Base-by-base conservation (phyloP, 2,329 filamentous ascomycete species). In the Penicillium concentricum region DNA sequence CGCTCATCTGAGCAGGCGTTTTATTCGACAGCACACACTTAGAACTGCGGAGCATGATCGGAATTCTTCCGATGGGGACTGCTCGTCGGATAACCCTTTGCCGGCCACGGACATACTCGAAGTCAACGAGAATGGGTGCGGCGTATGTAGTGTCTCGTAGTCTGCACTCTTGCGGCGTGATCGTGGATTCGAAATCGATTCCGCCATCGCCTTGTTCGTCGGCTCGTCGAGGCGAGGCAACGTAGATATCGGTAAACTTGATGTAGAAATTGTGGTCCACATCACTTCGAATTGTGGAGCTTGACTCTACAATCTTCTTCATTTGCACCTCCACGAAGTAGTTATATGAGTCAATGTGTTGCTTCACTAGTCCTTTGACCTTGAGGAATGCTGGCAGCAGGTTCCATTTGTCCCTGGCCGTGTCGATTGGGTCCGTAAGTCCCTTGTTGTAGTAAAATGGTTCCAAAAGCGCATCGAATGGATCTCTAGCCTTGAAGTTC, bases 311-410 rank as follows among this genome's bases (percentile, higher is more conserved):
- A 66, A 99, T 99, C 68, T 97, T 92, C 78, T 96, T 96, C 74
- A 99, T 87, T 72, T 97, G 92, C 55, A 95, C 89, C 67, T 99
- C 91, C 64, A 97, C 89, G 68, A 99, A 97, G 78, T 94, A 96
- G 78, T 99, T 97, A 82, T 95, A 99, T 24, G 94, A 97, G 79
- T 99, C 95, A 71, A 96, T 93, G 74, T 97, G 92, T 80, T 97
- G 93, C 76, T 97, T 97, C 51, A 97, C 92, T 56, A 97, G 81
- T 56, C 92, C 92, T 77, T 99, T 99, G 68, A 97, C 92, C 76
- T 97, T 97, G 57, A 99, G 80, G 74, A 99, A 99, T n/a, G 94
- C 94, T 0, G 94, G 95, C 28, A 99, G 79, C 41, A 99, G 82
- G 73, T 97, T 96, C 85, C 93, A 97, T 81, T 99, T 99, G 79